Conservation (phyloP, 164 flowering plant genomes). For the Warburgia ugandensis region DNA sequence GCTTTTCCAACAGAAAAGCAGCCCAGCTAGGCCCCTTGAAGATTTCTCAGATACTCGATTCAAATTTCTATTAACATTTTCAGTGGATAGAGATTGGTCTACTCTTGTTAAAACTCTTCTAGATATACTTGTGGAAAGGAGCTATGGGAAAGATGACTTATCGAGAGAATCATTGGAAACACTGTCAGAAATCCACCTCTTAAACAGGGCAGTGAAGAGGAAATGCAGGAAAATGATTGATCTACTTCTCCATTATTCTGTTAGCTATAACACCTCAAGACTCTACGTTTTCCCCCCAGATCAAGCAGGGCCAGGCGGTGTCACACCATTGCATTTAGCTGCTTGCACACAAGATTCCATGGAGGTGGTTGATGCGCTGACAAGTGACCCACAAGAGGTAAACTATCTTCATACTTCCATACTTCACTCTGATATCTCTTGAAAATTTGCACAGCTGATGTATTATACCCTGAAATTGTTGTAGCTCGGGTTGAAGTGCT, state of each 20-base stretch:
- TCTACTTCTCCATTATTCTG: conserved; percentile 53
- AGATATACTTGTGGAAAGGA: conserved; percentile 48
- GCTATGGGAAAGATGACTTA: conserved; percentile 22
- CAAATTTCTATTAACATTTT: conserved; percentile 59
- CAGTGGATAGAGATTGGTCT: conserved; percentile 70
- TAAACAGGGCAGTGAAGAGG: conserved; percentile 75
- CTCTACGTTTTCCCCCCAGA: conserved; percentile 61
- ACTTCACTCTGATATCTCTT: not conserved
- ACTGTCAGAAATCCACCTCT: conserved; percentile 55
- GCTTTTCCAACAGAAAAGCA: conserved; percentile 60
- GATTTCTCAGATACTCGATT: conserved; percentile 43
- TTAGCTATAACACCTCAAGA: conserved; percentile 24
- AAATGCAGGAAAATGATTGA: conserved; percentile 60
- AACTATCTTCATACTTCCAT: not conserved
- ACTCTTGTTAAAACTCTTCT: conserved; percentile 56
- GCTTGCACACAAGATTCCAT: conserved; percentile 59
- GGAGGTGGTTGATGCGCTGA: conserved; percentile 61
- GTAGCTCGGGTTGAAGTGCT: conserved; percentile 68
- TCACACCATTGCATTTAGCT: conserved; percentile 87
- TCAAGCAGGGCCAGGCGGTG: conserved; percentile 63
- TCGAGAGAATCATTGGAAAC: conserved; percentile 34
- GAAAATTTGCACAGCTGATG: not conserved
- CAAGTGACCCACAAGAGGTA: conserved; percentile 81
- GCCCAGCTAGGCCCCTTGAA: conserved; percentile 17
- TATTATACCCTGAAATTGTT: not conserved